Base-by-base conservation (phyloP, 225 moss, liverwort and hornwort species). In the Asterella californica region DNA sequence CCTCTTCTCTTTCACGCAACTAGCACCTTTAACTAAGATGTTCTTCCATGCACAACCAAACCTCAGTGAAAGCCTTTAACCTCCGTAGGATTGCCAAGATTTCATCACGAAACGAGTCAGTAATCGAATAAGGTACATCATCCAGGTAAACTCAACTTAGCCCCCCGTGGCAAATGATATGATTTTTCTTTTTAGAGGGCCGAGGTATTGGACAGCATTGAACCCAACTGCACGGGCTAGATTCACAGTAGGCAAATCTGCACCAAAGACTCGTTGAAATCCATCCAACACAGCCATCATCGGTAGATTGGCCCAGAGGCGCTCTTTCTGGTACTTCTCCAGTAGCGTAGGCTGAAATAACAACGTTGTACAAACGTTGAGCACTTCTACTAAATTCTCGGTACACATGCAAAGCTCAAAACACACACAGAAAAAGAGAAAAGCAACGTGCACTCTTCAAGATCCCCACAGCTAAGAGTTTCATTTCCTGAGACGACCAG, bases 241-340 rank as follows among this genome's bases (percentile, higher is more conserved):
- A 59, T 92, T 93, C 25, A 95, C 70, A 37, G 91, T 91, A 74
- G 89, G 88, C 77, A 90, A 90, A 79, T 93, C 90, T 42, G 87
- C 86, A 47, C 95, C 85, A 71, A 93, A 95, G 5, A 93, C 85
- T 83, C 91, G 90, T 78, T 99, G 93, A 82, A 99, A 91, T 19
- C 93, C 95, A 89, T 99, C 97, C 84, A 99, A 83, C 70, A 90
- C 85, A 6, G 91, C 95, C 93, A 99, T 99, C 95, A 99, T 95
- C 15, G 91, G 89, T 80, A 99, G 80, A 78, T 99, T 99, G 38
- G 86, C 84, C 81, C 84, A 88, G 77, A 95, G 88, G 70, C 97
- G 88, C 55, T 99, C 91, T 62, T 79, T 81, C 82, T 95, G 91
- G 61, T 95, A 99, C 73, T 87, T 88, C 74, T 91, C 84, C 84